These are phyloP conservation scores for Podospora fimiseda DNA, from an alignment of 495 filamentous ascomycete species.

Conservation along the genomic window DNA sequence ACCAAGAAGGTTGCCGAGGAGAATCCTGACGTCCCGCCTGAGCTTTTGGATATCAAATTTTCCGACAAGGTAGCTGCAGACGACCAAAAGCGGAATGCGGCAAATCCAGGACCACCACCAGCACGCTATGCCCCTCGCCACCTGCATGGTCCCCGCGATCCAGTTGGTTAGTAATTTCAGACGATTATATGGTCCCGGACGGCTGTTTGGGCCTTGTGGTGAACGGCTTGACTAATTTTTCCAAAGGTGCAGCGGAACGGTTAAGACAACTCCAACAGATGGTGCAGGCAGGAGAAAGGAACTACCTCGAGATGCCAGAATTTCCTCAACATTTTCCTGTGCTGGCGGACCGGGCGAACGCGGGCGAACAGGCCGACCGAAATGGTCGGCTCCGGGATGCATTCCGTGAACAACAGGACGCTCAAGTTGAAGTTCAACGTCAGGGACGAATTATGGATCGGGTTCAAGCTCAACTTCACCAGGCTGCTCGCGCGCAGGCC, in stretches of 20 bases:
- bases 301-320: not conserved
- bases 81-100: slow-evolving; percentile 10
- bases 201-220: not conserved
- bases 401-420: too few species aligned
- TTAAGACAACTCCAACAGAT: not conserved
- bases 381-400: too few species aligned
- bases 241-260: not conserved
- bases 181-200: not conserved
- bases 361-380: too few species aligned
- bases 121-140: too few species aligned
- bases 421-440: too few species aligned
- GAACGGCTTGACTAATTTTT: not conserved
- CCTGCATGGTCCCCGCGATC: too few species aligned
- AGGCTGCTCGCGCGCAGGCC: too few species aligned
- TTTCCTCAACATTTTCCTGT: too few species aligned
- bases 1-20: slow-evolving; percentile 50
- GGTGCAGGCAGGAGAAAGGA: not conserved
- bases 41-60: slow-evolving; percentile 52
- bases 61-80: slow-evolving; percentile 49
- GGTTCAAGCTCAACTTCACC: not conserved
- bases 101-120: not conserved
- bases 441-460: too few species aligned
- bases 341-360: too few species aligned
- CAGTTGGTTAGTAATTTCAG: too few species aligned
- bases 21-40: slow-evolving; percentile 53